Base-by-base conservation (phyloP, 225 moss, liverwort and hornwort species). In the Climacium dendroides region DNA sequence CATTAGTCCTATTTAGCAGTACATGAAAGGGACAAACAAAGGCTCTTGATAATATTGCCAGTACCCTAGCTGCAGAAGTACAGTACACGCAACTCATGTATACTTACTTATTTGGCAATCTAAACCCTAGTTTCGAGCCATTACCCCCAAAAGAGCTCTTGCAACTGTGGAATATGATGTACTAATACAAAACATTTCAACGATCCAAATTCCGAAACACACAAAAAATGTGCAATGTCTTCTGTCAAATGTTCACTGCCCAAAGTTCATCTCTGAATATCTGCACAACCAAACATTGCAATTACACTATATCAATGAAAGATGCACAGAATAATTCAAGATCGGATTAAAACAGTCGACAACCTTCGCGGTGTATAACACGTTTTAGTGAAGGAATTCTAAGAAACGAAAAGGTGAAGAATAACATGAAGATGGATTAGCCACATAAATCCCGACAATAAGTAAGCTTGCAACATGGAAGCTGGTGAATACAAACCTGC, bases 211-310 rank as follows among this genome's bases (percentile, higher is more conserved):
- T 87, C 62, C 85, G 55, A 79, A 84, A 65, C 79, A 83, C 65
- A 90, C 41, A 61, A 76, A 79, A 86, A 80, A 55, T 86, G 83
- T 89, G 87, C 58, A 30, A 53, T 52, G 55, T 60, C 79, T 78
- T 77, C 80, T 84, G 74, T 57, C 72, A 83, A 58, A 45, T 73
- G 25, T 48, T 99, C 92, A 99, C 90, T 96, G 98, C 74, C 97
- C 98, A 83, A 97, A 99, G 90, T 91, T 99, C 98, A 99, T 99
- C 93, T 99, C 98, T n/a, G 98, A 99, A 87, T 99, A 99, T 91
- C 98, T 99, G 96, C 88, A 88, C 20, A 70, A 89, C 41, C 52
- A 89, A 87, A 60, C 55, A 85, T 80, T 83, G 53, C 50, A 89
- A 30, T 45, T n/a, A 48, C 60, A 28, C 52, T 24, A 50, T 72